Percentiles rank a stretch among this genome's conserved stretches.
These are phyloP conservation scores for Wallacemonas sp. DNA, from an alignment of 208 protist species.

Conservation along the genomic window DNA sequence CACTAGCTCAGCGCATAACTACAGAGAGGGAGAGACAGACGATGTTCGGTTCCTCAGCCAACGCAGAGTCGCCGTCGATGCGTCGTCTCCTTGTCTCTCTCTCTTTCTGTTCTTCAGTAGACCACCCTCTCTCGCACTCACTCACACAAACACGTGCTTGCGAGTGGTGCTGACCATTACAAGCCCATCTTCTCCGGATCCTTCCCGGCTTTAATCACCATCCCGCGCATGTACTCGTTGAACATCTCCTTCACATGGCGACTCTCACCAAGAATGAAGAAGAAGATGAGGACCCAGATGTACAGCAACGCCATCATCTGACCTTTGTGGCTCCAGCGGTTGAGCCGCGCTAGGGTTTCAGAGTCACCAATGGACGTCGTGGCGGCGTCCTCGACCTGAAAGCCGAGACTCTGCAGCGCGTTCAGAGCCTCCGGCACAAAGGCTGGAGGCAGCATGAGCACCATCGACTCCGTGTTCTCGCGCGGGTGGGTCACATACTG, in stretches of 20 bases:
- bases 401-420: constrained; percentile 69
- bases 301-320: constrained; percentile 69
- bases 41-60: no score
- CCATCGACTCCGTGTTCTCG: constrained; percentile 69
- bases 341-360: constrained; percentile 44
- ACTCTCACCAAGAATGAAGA: constrained; percentile 67
- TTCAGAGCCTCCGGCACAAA: constrained; percentile 67
- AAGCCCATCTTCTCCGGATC: constrained; percentile 72
- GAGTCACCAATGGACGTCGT: constrained; percentile 51
- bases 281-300: constrained; percentile 69
- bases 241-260: constrained; percentile 55
- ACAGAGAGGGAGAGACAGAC: background rate
- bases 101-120: background rate
- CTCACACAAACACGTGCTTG: background rate
- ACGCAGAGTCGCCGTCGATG: no score
- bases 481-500: constrained; percentile 77
- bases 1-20: no score
- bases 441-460: constrained; percentile 71
- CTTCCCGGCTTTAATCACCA: constrained; percentile 75
- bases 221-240: constrained; percentile 75
- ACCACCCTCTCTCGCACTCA: background rate
- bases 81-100: no score
- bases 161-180: no score
- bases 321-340: constrained; percentile 60
- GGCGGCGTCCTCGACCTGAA: constrained; percentile 58